Evolutionary conservation across 2,329 filamentous ascomycete species (phyloP), one percentile per base, ranked within the genome.

Genomic region (Sarocladiaceae sp.): DNA sequence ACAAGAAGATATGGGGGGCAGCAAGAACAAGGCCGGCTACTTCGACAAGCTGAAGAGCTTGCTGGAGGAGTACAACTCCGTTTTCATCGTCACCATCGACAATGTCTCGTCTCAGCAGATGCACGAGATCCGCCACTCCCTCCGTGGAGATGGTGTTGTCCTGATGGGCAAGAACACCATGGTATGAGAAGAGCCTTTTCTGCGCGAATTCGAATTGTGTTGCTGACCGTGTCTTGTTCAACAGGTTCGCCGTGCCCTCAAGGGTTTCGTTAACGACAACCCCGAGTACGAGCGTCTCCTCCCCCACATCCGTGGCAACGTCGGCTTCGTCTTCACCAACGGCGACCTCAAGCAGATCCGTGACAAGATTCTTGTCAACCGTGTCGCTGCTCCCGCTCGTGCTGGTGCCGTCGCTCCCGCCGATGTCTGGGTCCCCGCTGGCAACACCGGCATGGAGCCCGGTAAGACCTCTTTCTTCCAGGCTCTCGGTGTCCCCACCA

Each of bases 401-500:
- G 93, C 94, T 68, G 95, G 95, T 87, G 94, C 95, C 69, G 69
- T 99, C 66, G 95, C 94, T 64, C 94, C 95, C 63, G 77, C 72
- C 69, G 95, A 99, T 76, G 94, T 99, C 73, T 99, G 79, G 81
- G 75, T 99, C 64, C 94, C 94, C 63, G 94, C 92, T 65, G 94
- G 94, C 78, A 99, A 99, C 88, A 99, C 94, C 69, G 94, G 94
- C 80, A 99, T 99, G 94, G 94, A 99, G 78, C 95, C 94, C 73
- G 95, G 95, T 77, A 99, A 99, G 89, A 99, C 94, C 71, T 97
- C 94, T 73, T 99, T 99, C 91, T 99, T 99, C 92, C 94, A 99
- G 87, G 94, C 94, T 69, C 94, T 99, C 78, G 93, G 93, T 90
- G 91, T 99, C 73, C 94, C 94, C 72, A 99, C 94, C 85, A 99